Evolutionary conservation across 768 basidiomycete genomes (phyloP), one percentile per base, ranked within the genome.

Genomic region (Pseudohyphozyma bogoriensis): DNA sequence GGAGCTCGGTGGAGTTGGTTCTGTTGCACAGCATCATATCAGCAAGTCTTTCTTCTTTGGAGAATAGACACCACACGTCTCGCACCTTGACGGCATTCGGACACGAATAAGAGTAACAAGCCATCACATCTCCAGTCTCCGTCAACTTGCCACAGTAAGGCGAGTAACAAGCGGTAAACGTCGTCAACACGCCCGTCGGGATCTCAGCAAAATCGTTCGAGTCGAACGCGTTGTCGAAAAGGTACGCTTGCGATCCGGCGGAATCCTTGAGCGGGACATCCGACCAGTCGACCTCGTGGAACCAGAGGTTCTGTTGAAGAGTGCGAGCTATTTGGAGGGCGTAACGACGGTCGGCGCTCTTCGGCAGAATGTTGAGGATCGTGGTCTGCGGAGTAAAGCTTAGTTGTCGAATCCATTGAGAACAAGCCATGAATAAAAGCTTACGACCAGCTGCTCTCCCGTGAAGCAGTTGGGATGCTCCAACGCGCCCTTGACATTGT

Each of bases 201-300:
- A 92, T 72, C 79, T 89, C 82, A 26, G 47, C 45, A 9, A 11
- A 1, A 4, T 10, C 35, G 9, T 24, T 40, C 78, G 78, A 20
- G 0, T n/a, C 47, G 40, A 9, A 31, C 20, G n/a, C 10, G 15
- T 26, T 13, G 26, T 52, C 55, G 15, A n/a, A 28, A 39, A 35
- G 46, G 26, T 55, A 52, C 64, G 92, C 90, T 59, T 89, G 89
- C 70, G 88, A 77, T 73, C 95, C 93, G 79, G 86, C 87, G 75
- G 87, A 95, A 9, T 95, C 90, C 18, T 92, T 90, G 6, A 92
- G 7, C 1, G 33, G 56, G 8, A 22, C 84, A 69, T 92, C 90
- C 58, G 86, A 82, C 88, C 91, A 93, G 71, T 96, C 91, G 10
- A 96, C 91, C 72, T 97, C 93, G 71, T 89, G 89, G 74, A 95